phyloP scores from a whole-genome alignment of 805 yeast genomes.

The Yarrowia sp. region DNA sequence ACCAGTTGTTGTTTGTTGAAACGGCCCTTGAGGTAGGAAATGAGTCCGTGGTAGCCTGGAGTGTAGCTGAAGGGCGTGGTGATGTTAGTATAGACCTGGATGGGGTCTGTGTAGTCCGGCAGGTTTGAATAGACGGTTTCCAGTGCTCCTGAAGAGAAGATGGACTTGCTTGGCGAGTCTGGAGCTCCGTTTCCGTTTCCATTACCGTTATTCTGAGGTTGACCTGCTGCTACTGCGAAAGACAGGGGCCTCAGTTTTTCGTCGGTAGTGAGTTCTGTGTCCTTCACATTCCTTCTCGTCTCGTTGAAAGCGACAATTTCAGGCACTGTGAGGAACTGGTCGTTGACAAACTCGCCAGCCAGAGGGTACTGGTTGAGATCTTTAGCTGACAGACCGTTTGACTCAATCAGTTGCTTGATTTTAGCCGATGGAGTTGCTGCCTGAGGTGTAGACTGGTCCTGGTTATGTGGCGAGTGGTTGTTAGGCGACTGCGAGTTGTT shows the following conservation, averaged over 20 bases:
- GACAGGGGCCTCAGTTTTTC: conserved; percentile 23
- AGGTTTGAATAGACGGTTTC: conserved; percentile 29
- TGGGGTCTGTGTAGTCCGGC: conserved; percentile 36
- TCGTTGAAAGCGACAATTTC: conserved; percentile 29
- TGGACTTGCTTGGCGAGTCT: conserved; percentile 17
- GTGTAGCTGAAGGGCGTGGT: conserved; percentile 84
- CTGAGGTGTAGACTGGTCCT: conserved; percentile 33
- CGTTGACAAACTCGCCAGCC: conserved; percentile 22
- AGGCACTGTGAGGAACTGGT: conserved; percentile 5
- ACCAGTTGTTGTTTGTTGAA: conserved; percentile 75
- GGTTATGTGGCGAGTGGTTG: conserved; percentile 31
- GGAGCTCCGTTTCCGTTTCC: conserved; percentile 37
- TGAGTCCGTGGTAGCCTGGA: conserved; percentile 84
- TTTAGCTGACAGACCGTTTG: conserved; percentile 21
- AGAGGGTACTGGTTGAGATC: conserved; percentile 10
- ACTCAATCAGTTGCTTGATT: conserved; percentile 28
- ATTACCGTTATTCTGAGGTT: conserved; percentile 1
- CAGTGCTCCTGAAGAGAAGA: conserved; percentile 21
- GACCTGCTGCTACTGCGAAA: conserved; percentile 16
- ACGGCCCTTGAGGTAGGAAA: conserved; percentile 72
- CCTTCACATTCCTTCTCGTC: conserved; percentile 4
- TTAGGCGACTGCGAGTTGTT: conserved; percentile 27
- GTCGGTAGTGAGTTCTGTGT: conserved; percentile 12
- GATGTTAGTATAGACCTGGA: conserved; percentile 68
- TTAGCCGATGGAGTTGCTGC: conserved; percentile 15